Conservation (phyloP, 1,284 basidiomycete genomes). For the Apiotrichum porosum region DNA sequence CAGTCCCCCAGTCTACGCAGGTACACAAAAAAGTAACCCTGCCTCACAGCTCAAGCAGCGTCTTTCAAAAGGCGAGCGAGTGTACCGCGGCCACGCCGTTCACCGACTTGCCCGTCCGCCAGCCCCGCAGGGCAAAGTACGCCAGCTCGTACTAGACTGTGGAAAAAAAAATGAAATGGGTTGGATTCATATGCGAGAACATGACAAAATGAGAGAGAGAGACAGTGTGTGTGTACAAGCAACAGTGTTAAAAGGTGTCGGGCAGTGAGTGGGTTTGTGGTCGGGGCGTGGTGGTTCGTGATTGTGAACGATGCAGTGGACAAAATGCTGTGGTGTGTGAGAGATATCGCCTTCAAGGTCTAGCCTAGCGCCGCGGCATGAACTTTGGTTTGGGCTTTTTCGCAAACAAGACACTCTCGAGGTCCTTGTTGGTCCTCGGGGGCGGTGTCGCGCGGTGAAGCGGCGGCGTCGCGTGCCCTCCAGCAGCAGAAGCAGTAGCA, state of each 20-base stretch:
- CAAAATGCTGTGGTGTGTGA: background rate
- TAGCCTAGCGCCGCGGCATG: background rate
- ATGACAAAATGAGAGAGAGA: background rate
- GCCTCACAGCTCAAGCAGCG: too few relatives aligned
- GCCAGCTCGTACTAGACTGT: background rate
- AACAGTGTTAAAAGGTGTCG: too few relatives aligned
- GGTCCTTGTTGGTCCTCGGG: background rate
- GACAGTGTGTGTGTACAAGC: too few relatives aligned
- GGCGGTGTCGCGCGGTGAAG: background rate
- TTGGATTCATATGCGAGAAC: too few relatives aligned
- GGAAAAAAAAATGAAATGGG: background rate
- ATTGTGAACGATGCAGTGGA: background rate
- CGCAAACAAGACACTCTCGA: constrained; percentile 24
- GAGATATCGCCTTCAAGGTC: background rate
- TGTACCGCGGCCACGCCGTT: too few relatives aligned
- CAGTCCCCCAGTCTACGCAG: too few relatives aligned
- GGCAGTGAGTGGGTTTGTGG: too few relatives aligned
- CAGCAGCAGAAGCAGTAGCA: background rate
- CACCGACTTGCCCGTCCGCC: background rate
- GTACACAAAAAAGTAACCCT: too few relatives aligned
- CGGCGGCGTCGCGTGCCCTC: too few relatives aligned
- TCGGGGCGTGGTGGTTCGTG: too few relatives aligned
- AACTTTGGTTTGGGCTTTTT: constrained; percentile 13
- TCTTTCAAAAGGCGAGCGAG: too few relatives aligned
- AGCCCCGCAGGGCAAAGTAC: background rate